Percentiles rank a stretch among this genome's conserved stretches.
These are phyloP conservation scores for Musa schizocarpa DNA, from an alignment of 176 grass and related monocot species.

Conservation along the genomic window DNA sequence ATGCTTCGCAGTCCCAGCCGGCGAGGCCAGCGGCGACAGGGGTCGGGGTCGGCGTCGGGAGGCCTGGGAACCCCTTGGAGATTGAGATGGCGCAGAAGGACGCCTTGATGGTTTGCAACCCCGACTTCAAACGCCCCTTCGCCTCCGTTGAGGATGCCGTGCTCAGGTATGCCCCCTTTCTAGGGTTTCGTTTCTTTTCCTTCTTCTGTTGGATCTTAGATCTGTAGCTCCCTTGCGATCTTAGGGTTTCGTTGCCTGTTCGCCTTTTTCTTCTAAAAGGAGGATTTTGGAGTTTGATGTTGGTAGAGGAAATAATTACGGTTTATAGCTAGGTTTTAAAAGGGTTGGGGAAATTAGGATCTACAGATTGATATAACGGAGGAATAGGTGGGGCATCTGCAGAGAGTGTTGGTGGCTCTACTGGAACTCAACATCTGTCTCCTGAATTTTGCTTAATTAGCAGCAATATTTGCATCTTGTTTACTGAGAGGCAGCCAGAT, in stretches of 20 bases:
- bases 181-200: background rate
- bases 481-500: no score
- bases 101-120: conserved; percentile 46
- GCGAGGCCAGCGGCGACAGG: background rate
- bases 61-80: conserved; percentile 21
- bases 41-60: conserved; percentile 6
- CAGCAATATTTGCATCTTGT: no score
- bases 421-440: no score
- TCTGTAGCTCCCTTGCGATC: background rate
- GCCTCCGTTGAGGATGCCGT: conserved; percentile 55
- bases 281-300: background rate
- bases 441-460: no score
- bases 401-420: no score
- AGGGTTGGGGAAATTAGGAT: background rate
- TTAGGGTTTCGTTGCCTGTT: background rate
- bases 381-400: background rate
- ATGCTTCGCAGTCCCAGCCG: conserved; percentile 29
- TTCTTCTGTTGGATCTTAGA: background rate
- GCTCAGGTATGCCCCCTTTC: conserved; percentile 23
- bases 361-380: background rate
- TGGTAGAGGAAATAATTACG: background rate
- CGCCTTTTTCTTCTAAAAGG: no score
- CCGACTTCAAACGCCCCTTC: conserved; percentile 49
- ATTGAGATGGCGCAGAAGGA: conserved; percentile 51
- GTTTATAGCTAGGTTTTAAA: background rate